Evolutionary conservation across 177 flowering plant species (phyloP), one percentile per base, ranked within the genome.

Genomic region (Vitis hybrid): DNA sequence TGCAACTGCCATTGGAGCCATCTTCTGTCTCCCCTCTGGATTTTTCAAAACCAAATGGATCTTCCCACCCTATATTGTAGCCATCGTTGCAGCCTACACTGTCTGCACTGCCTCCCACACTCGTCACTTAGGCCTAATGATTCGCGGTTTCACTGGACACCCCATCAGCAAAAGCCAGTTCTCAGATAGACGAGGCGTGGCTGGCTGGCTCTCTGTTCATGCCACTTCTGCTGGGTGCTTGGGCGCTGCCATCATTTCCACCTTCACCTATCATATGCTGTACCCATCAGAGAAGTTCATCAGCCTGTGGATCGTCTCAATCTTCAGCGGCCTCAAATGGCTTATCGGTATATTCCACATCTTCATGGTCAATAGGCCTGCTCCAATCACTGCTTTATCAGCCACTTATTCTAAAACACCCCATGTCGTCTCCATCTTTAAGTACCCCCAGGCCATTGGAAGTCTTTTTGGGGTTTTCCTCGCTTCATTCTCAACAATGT

Each of bases 321-420:
- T 88, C 58, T 88, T 87, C 71, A 76, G 85, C 60, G 93, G 93
- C 77, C 83, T 89, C 0, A 74, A 57, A n/a, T 89, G 89, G 91
- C 62, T 81, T 1, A 56, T 60, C 0, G 90, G 93, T 1, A 61
- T 78, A 7, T 2, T 60, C 40, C 86, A 86, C 67, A 75, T 83
- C 17, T 18, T 81, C 49, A 30, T 69, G 5, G 52, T 58, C 0
- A 71, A 55, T 2, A 74, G 85, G 10, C 76, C 72, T 9, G 60
- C n/a, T 9, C 2, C 3, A 3, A 18, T 26, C 26, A 30, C 56
- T 55, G 0, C 10, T 13, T 0, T 12, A 3, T 49, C 60, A n/a
- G 9, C 49, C n/a, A 32, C 19, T 32, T 54, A 65, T 6, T 4
- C 67, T 6, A 18, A 68, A 15, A 14, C 40, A 57, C 2, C 68